Evolutionary conservation across 1,139 yeast genomes (phyloP).

Genomic region (Yamadazyma triangularis): DNA sequence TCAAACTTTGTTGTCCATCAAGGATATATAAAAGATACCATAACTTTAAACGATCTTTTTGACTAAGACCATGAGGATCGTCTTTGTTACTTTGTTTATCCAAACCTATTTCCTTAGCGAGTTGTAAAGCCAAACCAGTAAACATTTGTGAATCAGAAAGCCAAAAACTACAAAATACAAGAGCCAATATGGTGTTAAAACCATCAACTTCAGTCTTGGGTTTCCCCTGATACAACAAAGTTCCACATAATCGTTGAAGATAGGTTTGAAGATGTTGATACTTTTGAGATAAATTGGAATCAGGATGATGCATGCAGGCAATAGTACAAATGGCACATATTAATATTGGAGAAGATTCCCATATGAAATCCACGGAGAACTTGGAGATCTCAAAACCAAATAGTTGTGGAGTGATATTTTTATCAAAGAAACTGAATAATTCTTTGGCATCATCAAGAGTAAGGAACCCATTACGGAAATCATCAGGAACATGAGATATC

Average conservation of each 20-base stretch:
- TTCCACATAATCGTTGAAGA: conserved; percentile 43
- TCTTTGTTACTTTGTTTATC: conserved; percentile 25
- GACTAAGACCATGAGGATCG: conserved; percentile 16
- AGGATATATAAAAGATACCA: conserved; percentile 67
- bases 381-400: conserved; percentile 61
- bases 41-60: conserved; percentile 48
- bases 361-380: conserved; percentile 45
- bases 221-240: conserved; percentile 38
- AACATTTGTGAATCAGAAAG: conserved; percentile 61
- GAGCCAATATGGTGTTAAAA: conserved; percentile 57
- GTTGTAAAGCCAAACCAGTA: conserved; percentile 61
- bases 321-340: conserved; percentile 62
- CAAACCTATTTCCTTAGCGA: conserved; percentile 54
- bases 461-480: conserved; percentile 35
- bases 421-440: conserved; percentile 49
- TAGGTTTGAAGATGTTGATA: conserved; percentile 36
- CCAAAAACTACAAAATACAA: conserved; percentile 69
- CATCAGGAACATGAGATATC: conserved; percentile 15
- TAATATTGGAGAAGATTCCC: conserved; percentile 56
- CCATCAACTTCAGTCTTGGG: conserved; percentile 47
- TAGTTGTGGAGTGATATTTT: conserved; percentile 57
- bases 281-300: conserved; percentile 24
- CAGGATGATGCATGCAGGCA: conserved; percentile 59
- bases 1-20: conserved; percentile 67
- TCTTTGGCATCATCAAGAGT: conserved; percentile 43